Evolutionary conservation across 495 filamentous ascomycete genomes (phyloP).

Genomic region (Hypomontagnella submonticulosa): DNA sequence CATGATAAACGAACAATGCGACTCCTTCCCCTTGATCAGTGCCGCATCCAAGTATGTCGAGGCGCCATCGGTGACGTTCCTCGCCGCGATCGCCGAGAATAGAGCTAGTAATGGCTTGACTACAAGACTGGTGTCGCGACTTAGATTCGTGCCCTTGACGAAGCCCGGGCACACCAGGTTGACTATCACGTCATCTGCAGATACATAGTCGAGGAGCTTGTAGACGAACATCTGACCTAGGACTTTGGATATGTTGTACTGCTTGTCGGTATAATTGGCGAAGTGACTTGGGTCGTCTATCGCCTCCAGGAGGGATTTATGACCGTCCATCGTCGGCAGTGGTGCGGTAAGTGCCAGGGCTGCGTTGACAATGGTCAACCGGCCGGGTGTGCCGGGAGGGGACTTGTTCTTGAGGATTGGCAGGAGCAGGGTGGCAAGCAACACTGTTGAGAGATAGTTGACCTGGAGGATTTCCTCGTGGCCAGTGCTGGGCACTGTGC

Average conservation of each 20-base stretch:
- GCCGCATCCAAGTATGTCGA: slow-evolving; percentile 56
- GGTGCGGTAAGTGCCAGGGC: slow-evolving; percentile 48
- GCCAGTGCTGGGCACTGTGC: slow-evolving; percentile 50
- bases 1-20: slow-evolving; percentile 57
- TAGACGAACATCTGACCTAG: slow-evolving; percentile 56
- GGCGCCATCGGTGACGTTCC: slow-evolving; percentile 49
- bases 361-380: slow-evolving; percentile 56
- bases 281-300: slow-evolving; percentile 56
- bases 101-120: slow-evolving; percentile 28
- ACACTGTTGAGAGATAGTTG: slow-evolving; percentile 61
- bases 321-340: slow-evolving; percentile 45
- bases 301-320: slow-evolving; percentile 52
- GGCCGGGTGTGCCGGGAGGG: slow-evolving; percentile 43
- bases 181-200: slow-evolving; percentile 57
- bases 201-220: slow-evolving; percentile 56
- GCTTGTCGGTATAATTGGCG: slow-evolving; percentile 39
- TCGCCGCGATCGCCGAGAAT: slow-evolving; percentile 43
- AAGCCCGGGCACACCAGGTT: slow-evolving; percentile 62
- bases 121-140: slow-evolving; percentile 41
- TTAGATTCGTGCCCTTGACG: slow-evolving; percentile 55
- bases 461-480: slow-evolving; percentile 61
- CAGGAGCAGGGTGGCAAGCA: slow-evolving; percentile 62
- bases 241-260: slow-evolving; percentile 57
- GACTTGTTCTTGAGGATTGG: slow-evolving; percentile 58
- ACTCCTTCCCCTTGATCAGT: slow-evolving; percentile 55